A percentile compares a stretch with the other conserved stretches of the same genome.
phyloP scores from a whole-genome alignment of 768 basidiomycete genomes.

The Pleurotus tuber-regium region DNA sequence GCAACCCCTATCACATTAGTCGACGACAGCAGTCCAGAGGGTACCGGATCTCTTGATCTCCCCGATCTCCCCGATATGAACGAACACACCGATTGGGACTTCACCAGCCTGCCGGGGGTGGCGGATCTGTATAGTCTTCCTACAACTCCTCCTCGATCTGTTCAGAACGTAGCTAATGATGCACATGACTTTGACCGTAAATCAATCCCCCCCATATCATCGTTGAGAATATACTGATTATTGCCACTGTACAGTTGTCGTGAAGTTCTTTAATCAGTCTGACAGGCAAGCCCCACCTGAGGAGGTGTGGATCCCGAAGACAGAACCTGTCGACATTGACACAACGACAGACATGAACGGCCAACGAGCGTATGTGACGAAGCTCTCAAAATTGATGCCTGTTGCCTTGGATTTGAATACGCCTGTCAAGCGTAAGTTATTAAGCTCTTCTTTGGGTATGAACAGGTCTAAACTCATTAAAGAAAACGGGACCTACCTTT shows the following conservation, averaged over 20 bases:
- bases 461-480: not conserved
- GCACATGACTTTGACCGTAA: not conserved
- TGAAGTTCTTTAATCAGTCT: not conserved
- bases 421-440: not conserved
- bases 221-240: not conserved
- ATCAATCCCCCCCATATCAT: not conserved
- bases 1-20: too few relatives aligned
- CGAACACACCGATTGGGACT: too few relatives aligned
- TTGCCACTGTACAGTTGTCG: not conserved
- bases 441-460: not conserved
- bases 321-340: not conserved
- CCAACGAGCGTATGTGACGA: not conserved
- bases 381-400: not conserved
- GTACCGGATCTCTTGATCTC: too few relatives aligned
- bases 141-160: too few relatives aligned
- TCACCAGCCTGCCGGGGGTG: too few relatives aligned
- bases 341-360: not conserved
- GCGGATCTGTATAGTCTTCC: too few relatives aligned
- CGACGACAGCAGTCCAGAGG: too few relatives aligned
- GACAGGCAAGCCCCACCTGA: not conserved
- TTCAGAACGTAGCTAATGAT: too few relatives aligned
- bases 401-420: not conserved
- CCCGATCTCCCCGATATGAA: too few relatives aligned
- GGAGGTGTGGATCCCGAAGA: not conserved
- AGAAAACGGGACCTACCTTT: not conserved